Evolutionary conservation across 2,329 filamentous ascomycete species (phyloP), one percentile per base, ranked within the genome.

Genomic region (Fulvia fulva): DNA sequence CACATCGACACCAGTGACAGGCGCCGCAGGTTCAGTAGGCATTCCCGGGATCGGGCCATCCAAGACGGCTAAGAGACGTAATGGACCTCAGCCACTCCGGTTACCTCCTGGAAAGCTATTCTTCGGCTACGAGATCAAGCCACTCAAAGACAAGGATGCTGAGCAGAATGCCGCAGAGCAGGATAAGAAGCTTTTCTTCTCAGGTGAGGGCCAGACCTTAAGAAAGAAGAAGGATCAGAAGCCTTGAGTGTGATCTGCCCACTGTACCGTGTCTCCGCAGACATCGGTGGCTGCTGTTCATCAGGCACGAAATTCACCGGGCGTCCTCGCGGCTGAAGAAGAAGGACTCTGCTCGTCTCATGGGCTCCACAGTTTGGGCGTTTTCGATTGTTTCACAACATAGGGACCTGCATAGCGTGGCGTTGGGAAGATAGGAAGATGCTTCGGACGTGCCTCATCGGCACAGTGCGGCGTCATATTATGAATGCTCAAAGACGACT

Each of bases 41-140:
- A 78, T 66, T 12, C 62, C 62, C 1, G 62, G 63, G 5, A 56
- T 63, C 28, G 54, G 25, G 8, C 28, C 12, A 19, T 67, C 65
- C 63, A 70, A 61, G 51, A 66, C 70, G 3, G 55, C 54, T n/a
- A 72, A 78, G 51, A 77, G 83, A 61, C 86, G 81, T 14, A 91
- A 93, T 63, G 92, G 91, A 0, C 91, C 93, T 0, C 89, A 94
- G 71, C 91, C 93, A 3, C 81, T 99, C 7, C 83, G 94, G 26
- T 74, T 99, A 53, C 84, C 90, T 0, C 88, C 89, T 0, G 94
- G 94, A 68, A 96, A 97, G 75, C 81, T 99, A 4, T 99, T 99
- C 80, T 96, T 99, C 63, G 94, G 94, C 2, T 99, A 97, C 70
- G 88, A 96, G 69, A 83, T 96, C 71, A 96, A 89, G 74, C 93